Percentiles rank a stretch among this genome's conserved stretches.
These are phyloP conservation scores for Strigomonas culicis DNA, from an alignment of 208 protist species.

Conservation along the genomic window DNA sequence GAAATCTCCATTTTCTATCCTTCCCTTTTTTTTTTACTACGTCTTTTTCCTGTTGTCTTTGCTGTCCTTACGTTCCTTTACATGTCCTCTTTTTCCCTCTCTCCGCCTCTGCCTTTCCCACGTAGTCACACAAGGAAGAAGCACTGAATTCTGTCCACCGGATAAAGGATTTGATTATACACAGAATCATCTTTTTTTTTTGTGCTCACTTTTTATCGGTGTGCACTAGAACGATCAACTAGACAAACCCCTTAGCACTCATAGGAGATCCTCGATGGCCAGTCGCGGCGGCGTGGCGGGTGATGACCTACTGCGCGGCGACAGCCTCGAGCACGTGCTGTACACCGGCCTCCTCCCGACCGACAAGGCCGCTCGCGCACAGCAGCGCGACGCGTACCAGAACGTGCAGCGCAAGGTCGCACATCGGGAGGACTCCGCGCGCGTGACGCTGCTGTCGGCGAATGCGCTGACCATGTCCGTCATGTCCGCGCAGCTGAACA, in stretches of 20 bases:
- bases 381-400: slow-evolving; percentile 56
- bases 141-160: too few species aligned
- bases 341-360: slow-evolving; percentile 33
- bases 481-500: slow-evolving; percentile 73
- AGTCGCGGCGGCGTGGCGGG: neutral
- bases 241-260: too few species aligned
- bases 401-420: slow-evolving; percentile 50
- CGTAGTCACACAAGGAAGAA: neutral
- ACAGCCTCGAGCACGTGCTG: slow-evolving; percentile 29
- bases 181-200: too few species aligned
- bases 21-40: neutral
- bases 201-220: too few species aligned
- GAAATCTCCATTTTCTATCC: neutral
- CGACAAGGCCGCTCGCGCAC: slow-evolving; percentile 11
- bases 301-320: slow-evolving; percentile 14
- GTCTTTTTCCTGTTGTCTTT: slow-evolving; percentile 8
- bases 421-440: slow-evolving; percentile 37
- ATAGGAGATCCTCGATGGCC: too few species aligned
- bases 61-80: neutral
- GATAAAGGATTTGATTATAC: too few species aligned
- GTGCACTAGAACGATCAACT: too few species aligned
- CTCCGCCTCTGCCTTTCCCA: neutral
- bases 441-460: slow-evolving; percentile 63
- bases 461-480: slow-evolving; percentile 75
- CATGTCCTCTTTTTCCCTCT: neutral